These are phyloP conservation scores for Trichosporon sp. DNA, from an alignment of 1,284 basidiomycete species.

Conservation along the genomic window DNA sequence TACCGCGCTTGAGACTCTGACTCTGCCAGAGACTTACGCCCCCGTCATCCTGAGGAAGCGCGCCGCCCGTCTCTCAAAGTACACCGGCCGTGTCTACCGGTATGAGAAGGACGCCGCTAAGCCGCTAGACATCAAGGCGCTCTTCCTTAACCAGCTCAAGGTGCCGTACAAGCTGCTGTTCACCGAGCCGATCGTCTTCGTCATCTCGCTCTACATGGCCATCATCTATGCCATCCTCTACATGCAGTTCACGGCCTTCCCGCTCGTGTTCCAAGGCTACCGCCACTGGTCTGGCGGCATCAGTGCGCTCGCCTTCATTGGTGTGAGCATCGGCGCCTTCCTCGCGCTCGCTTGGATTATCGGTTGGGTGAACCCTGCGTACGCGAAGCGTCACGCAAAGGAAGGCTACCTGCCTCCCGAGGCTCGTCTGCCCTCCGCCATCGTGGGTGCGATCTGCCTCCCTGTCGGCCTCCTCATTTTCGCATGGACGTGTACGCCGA, in stretches of 20 bases:
- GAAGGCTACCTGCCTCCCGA: conserved; percentile 28
- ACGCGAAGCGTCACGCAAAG: conserved; percentile 13
- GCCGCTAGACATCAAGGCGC: conserved; percentile 30
- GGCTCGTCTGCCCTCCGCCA: conserved; percentile 59
- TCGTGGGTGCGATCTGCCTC: conserved; percentile 56
- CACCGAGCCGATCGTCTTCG: conserved; percentile 48
- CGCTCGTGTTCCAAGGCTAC: conserved; percentile 38
- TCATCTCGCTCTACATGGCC: conserved; percentile 41
- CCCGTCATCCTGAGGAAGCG: conserved; percentile 46
- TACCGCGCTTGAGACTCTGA: conserved; percentile 33
- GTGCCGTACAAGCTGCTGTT: conserved; percentile 49
- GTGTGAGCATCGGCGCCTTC: conserved; percentile 60
- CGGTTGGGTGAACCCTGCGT: conserved; percentile 29
- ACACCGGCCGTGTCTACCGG: conserved; percentile 45
- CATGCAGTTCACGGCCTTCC: conserved; percentile 44
- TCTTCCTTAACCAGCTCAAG: conserved; percentile 44
- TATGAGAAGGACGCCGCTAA: conserved; percentile 45
- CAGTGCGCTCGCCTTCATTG: conserved; percentile 61
- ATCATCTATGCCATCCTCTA: conserved; percentile 48
- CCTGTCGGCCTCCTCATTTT: conserved; percentile 46
- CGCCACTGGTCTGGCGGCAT: conserved; percentile 50
- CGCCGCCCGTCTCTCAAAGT: conserved; percentile 39
- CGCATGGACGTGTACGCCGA: conserved; percentile 56
- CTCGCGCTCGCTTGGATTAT: conserved; percentile 57
- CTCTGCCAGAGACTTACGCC: conserved; percentile 50